Conservation (phyloP, 345 rosid species). For the Syzygium grande region DNA sequence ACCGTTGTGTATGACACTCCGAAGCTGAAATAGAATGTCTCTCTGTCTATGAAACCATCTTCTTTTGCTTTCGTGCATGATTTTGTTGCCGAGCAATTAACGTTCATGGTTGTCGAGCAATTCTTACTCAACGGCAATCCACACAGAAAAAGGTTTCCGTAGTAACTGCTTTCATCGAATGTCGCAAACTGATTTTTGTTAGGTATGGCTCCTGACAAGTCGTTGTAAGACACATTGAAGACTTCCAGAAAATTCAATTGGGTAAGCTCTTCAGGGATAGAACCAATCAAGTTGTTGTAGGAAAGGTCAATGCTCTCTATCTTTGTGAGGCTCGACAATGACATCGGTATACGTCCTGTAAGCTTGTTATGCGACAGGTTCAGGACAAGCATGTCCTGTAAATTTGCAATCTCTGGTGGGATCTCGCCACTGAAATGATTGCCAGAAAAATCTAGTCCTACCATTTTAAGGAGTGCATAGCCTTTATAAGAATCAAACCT, state of each 20-base stretch:
- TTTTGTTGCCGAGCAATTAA: neutral
- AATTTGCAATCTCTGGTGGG: neutral
- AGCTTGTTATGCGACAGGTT: neutral
- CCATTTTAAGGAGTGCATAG: neutral
- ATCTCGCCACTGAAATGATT: neutral
- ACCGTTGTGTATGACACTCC: neutral
- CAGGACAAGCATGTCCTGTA: neutral
- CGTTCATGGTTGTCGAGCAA: neutral
- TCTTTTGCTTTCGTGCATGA: neutral
- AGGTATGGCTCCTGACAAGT: neutral
- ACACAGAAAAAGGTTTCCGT: accelerated
- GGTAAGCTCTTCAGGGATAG: neutral
- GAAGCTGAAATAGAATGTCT: neutral
- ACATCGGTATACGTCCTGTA: neutral
- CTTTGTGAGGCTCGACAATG: neutral
- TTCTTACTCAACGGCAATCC: neutral
- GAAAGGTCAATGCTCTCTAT: neutral
- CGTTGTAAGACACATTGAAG: neutral
- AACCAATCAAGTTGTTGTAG: neutral
- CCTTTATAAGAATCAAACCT: neutral
- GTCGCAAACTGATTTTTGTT: neutral
- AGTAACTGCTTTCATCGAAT: neutral
- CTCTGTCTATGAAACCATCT: neutral
- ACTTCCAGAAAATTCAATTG: neutral
- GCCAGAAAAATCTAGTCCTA: neutral